Conservation (phyloP, 768 basidiomycete genomes). For the Dioszegia crocea region DNA sequence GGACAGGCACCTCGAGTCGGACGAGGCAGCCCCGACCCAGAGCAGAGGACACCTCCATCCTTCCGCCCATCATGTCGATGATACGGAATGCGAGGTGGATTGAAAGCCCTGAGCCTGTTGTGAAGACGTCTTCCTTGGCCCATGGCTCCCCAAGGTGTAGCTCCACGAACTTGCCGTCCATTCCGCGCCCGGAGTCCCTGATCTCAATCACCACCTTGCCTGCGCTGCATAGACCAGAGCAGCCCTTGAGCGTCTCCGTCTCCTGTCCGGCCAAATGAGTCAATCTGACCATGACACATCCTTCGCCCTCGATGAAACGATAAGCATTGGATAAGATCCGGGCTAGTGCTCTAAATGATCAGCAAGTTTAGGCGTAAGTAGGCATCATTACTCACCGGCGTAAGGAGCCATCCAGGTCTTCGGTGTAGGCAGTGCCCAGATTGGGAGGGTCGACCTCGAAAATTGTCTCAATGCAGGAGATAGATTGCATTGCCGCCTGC, state of each 20-base stretch:
- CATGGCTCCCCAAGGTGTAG: slow-evolving; percentile 39
- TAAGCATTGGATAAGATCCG: slow-evolving; percentile 43
- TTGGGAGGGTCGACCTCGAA: slow-evolving; percentile 43
- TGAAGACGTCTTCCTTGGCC: slow-evolving; percentile 38
- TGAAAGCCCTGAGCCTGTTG: slow-evolving; percentile 37
- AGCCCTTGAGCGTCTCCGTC: slow-evolving; percentile 33
- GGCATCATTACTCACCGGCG: slow-evolving; percentile 36
- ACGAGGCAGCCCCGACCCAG: slow-evolving; percentile 38
- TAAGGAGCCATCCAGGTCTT: slow-evolving; percentile 42
- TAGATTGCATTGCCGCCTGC: slow-evolving; percentile 21
- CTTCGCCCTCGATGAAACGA: slow-evolving; percentile 43
- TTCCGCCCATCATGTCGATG: slow-evolving; percentile 42
- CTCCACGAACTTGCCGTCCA: slow-evolving; percentile 23
- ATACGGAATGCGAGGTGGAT: slow-evolving; percentile 45
- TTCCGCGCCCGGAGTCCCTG: slow-evolving; percentile 35
- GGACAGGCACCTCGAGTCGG: slow-evolving; percentile 32
- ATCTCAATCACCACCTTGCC: slow-evolving; percentile 37
- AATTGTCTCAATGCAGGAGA: slow-evolving; percentile 34
- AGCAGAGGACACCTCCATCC: slow-evolving; percentile 41
- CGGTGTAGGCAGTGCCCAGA: slow-evolving; percentile 36
- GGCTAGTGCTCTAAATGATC: slow-evolving; percentile 22
- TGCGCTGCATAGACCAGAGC: slow-evolving; percentile 27
- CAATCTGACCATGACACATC: slow-evolving; percentile 41
- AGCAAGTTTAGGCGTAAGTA: background rate
- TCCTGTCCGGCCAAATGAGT: slow-evolving; percentile 29